Evolutionary conservation across 306 rosid species (phyloP), one percentile per base, ranked within the genome.

Genomic region (Casuarina cunninghamiana): DNA sequence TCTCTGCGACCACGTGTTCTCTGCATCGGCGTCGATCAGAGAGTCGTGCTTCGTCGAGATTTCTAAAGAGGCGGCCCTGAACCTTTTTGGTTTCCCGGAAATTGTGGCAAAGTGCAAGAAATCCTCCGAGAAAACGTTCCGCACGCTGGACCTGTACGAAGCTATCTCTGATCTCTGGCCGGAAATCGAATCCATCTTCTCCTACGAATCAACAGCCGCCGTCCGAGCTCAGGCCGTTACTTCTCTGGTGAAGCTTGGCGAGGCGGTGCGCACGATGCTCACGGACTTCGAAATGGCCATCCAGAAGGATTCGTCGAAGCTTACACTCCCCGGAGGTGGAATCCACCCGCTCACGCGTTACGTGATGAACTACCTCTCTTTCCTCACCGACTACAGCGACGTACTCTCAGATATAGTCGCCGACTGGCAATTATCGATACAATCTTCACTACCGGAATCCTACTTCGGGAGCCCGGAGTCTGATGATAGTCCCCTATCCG

Each of bases 1-100:
- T 26, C 32, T 26, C 32, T 26, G 32, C 32, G 32, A 26, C 32
- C 32, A 26, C 1, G 32, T 26, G 32, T 26, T 26, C 32, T 26
- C 83, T 0, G 3, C 84, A 8, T 79, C 96, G 0, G 83, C 11
- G 5, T 73, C 88, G 35, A 79, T 89, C 32, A 55, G 78, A 0
- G 95, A 88, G 19, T 88, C 93, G 0, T 86, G 91, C 75, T 94
- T 90, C 81, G 46, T 86, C 0, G 97, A 90, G 68, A 88, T 90
- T 1, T 10, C 89, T 0, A 86, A 54, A 84, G 97, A 92, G 3
- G 86, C 89, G 0, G 98, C 97, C 0, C 4, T 42, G 8, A 48
- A 21, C 6, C 86, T 94, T 75, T 89, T 94, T 50, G 79, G 75
- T 12, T 94, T 94, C 83, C 97, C 97, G 6, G 98, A 90, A 77